Evolutionary conservation across 1,284 basidiomycete genomes (phyloP), one percentile per base, ranked within the genome.

Genomic region (Boletus subluridellus): DNA sequence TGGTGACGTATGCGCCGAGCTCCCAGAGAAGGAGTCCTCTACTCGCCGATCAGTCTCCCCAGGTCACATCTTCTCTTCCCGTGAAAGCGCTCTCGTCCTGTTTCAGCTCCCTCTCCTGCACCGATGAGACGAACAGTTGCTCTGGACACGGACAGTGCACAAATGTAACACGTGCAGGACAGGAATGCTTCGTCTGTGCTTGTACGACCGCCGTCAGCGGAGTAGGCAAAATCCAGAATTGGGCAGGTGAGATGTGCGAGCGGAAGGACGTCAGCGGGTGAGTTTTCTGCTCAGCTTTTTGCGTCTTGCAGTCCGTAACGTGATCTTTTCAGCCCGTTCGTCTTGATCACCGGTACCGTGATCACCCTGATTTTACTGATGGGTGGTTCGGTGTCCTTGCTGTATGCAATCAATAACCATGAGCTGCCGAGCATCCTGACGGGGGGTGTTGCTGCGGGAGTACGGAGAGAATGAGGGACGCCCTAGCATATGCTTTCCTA

Each of bases 201-300:
- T 93, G 91, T 66, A 70, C 75, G 3, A 73, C 76, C 11, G 88
- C 87, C 30, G 76, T 73, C 58, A 75, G 76, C 54, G 69, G 69
- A 32, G 70, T 80, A 53, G 80, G 84, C 9, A 80, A 83, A 69
- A 83, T 79, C 5, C 81, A 85, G 63, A 73, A 74, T 34, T 93
- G 90, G 89, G 89, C 81, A 0, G 91, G 90, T 6, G 79, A 81
- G 57, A 80, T 77, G 60, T 93, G 90, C 65, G 84, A 92, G 76
- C 81, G 85, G 64, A 83, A 83, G 73, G 91, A 93, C 67, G 74
- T 92, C 49, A 91, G 89, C 77, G 82, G 81, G 89, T 90, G 69
- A 67, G 88, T 77, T 66, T 17, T 9, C 54, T 47, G 49, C 37
- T 47, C 10, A 55, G 15, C 42, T 44, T 34, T 28, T 32, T 35